Base-by-base conservation (phyloP, 2,329 filamentous ascomycete genomes). In the Colletotrichum sublineola region DNA sequence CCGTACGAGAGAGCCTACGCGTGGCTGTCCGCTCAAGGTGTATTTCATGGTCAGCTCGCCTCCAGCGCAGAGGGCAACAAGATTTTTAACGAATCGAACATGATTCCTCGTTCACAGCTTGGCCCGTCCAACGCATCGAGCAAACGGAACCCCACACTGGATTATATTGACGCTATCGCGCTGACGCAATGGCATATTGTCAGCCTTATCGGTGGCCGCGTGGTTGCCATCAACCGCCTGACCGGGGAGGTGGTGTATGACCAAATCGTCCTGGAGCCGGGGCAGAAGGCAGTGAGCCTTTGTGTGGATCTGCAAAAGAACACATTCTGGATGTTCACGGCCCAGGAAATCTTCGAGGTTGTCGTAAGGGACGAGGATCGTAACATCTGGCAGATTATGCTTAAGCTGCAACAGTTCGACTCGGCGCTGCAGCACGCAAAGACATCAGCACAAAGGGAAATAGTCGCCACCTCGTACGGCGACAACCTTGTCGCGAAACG, bases 271-370 rank as follows among this genome's bases (percentile, higher is more conserved):
- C 86, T 98, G 18, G 93, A 96, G 67, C 88, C 90, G 5, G 93
- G 93, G 0, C 93, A 97, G 77, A 91, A 88, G 77, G 90, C 92
- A 5, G 85, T 99, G n/a, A 95, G 94, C 0, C 88, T 99, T 24
- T 92, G 95, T 63, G 92, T 96, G 11, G 96, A 99, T 81, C 89
- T 93, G 73, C 96, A 96, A 81, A 97, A 98, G 85, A 97, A 96
- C 78, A 99, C 96, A 0, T 98, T 96, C 79, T 99, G 97, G 96
- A 88, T 99, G 2, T 97, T 98, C 79, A 98, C 96, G 0, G 89
- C 90, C 0, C 89, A 94, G 68, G 95, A 97, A 78, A 97, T 99
- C 63, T 98, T 95, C 76, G 96, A 99, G 82, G 92, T 99, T 71
- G 93, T 96, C 15, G 92, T 96, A 15, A 92, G 91, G 56, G 94